A percentile compares a stretch with the other conserved stretches of the same genome.
Conservation (phyloP, 768 basidiomycete genomes). For the Tephrocybe sp. region DNA sequence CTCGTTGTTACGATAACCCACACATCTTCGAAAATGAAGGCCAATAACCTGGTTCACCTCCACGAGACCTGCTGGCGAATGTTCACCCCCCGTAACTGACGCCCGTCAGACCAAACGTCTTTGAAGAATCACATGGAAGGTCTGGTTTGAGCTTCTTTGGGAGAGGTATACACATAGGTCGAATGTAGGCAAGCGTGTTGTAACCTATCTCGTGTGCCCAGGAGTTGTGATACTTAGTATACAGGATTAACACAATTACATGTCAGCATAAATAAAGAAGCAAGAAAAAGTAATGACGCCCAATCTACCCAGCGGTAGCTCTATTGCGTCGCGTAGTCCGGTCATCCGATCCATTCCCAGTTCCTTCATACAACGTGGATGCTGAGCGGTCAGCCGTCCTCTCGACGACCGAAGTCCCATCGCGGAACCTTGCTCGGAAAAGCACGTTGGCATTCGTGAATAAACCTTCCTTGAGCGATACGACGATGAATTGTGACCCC, state of each 20-base stretch:
- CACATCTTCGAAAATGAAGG: too few relatives aligned
- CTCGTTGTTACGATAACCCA: neutral
- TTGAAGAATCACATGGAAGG: too few relatives aligned
- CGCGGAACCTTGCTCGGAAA: slow-evolving; percentile 89
- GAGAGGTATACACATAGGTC: too few relatives aligned
- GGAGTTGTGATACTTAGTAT: slow-evolving; percentile 18
- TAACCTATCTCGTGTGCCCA: neutral
- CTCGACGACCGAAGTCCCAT: slow-evolving; percentile 91
- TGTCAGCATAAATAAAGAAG: slow-evolving; percentile 8
- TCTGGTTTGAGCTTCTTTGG: too few relatives aligned
- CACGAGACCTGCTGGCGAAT: too few relatives aligned
- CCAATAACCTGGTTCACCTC: too few relatives aligned
- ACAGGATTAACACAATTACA: slow-evolving; percentile 19
- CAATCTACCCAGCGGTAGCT: slow-evolving; percentile 23
- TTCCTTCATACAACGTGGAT: slow-evolving; percentile 42
- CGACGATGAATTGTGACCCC: slow-evolving; percentile 97
- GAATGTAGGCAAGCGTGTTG: slow-evolving; percentile 4
- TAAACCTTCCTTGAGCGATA: slow-evolving; percentile 92
- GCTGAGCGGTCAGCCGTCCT: slow-evolving; percentile 67
- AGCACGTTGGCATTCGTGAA: slow-evolving; percentile 98
- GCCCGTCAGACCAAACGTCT: too few relatives aligned
- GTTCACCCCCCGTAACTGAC: too few relatives aligned
- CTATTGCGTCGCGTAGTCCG: slow-evolving; percentile 28
- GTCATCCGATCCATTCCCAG: slow-evolving; percentile 24
- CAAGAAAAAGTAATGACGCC: slow-evolving; percentile 1